Percentiles rank a stretch among this genome's conserved stretches.
Conservation (phyloP, 208 protist genomes). For the Balamuthia mandrillaris region DNA sequence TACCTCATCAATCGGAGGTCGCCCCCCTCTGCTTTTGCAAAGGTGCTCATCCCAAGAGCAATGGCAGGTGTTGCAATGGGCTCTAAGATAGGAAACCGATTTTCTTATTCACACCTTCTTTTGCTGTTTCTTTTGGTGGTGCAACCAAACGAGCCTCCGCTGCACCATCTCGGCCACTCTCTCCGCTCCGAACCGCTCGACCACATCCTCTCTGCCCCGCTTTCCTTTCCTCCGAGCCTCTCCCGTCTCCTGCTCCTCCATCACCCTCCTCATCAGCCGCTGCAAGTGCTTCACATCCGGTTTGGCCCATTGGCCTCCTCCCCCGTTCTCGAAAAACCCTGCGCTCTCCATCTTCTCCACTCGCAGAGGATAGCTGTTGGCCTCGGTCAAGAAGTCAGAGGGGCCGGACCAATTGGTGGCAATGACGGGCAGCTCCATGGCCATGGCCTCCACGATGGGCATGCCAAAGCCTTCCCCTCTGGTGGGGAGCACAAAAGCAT, state of each 20-base stretch:
- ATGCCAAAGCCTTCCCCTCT: conserved; percentile 79
- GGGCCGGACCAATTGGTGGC: conserved; percentile 65
- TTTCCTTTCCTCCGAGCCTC: background rate
- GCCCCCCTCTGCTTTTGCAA: no score
- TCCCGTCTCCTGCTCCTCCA: conserved; percentile 27
- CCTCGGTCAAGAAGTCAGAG: conserved; percentile 59
- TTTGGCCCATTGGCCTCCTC: conserved; percentile 16
- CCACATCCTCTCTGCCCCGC: background rate
- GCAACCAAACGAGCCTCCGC: no score
- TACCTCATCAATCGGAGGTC: no score
- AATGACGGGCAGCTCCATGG: conserved; percentile 65
- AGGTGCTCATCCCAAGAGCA: no score
- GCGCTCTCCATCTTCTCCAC: conserved; percentile 29
- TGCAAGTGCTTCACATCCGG: conserved; percentile 20
- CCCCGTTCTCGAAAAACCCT: conserved; percentile 31
- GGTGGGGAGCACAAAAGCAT: conserved; percentile 82
- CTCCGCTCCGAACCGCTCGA: background rate
- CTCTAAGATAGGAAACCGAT: no score
- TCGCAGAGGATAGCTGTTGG: conserved; percentile 38
- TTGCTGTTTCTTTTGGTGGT: no score
- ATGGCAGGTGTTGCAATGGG: no score
- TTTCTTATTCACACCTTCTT: no score
- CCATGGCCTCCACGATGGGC: conserved; percentile 72
- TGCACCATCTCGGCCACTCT: background rate
- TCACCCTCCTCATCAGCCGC: conserved; percentile 29